Conservation (phyloP, 345 rosid species). For the Salix udensis region DNA sequence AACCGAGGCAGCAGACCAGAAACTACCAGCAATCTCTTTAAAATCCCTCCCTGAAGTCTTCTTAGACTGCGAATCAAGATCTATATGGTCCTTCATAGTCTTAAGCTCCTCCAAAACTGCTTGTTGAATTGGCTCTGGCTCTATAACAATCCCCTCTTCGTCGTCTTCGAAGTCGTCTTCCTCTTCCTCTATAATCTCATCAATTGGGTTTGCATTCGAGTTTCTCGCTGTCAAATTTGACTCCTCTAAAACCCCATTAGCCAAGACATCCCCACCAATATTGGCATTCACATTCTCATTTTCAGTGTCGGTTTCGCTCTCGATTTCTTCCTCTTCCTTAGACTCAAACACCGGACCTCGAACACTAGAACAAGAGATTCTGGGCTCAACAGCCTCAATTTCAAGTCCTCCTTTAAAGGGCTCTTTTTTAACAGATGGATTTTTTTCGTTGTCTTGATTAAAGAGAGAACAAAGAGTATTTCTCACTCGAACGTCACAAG, state of each 20-base stretch:
- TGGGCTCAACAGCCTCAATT: conserved; percentile 33
- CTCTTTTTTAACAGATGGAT: conserved; percentile 28
- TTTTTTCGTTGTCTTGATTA: conserved; percentile 56
- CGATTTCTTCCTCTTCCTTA: conserved; percentile 44
- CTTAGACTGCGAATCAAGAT: conserved; percentile 77
- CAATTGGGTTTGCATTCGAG: conserved; percentile 35
- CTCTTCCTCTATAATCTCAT: conserved; percentile 53
- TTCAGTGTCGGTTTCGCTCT: conserved; percentile 36
- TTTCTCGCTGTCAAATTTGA: conserved; percentile 33
- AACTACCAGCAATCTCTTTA: conserved; percentile 74
- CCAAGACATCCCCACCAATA: conserved; percentile 4
- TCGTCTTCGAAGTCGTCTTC: conserved; percentile 28
- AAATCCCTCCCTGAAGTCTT: conserved; percentile 67
- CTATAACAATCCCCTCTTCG: conserved; percentile 18
- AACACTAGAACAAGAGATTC: conserved; percentile 43
- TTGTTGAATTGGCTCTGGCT: conserved; percentile 17
- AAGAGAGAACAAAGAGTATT: conserved; percentile 78
- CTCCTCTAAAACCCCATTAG: conserved; percentile 38
- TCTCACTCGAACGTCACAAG: conserved; percentile 91
- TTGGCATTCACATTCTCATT: conserved; percentile 25
- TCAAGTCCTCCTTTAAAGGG: conserved; percentile 15
- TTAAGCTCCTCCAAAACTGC: conserved; percentile 46
- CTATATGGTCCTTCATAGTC: conserved; percentile 89
- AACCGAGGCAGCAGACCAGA: conserved; percentile 98
- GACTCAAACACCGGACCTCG: conserved; percentile 41